Percentiles rank a stretch among this genome's conserved stretches.
phyloP scores from a whole-genome alignment of 73 alveolate species.

The Paramecium primaurelia region DNA sequence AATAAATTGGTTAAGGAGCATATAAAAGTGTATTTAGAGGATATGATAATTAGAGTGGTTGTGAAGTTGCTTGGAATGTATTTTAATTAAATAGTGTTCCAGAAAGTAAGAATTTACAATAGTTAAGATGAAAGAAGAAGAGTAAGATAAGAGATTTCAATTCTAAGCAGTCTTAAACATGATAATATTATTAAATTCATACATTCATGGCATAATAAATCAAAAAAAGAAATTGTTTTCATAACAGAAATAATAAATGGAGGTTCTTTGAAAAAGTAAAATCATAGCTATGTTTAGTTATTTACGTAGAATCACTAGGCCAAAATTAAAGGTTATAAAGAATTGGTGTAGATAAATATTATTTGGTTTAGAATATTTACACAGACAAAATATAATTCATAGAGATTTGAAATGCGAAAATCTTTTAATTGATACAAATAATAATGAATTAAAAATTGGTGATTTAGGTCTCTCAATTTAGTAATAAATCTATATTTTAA shows the following conservation, averaged over 20 bases:
- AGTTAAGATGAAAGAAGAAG: conserved; percentile 57
- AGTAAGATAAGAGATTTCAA: conserved; percentile 72
- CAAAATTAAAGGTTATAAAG: conserved; percentile 89
- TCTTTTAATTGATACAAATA: conserved; percentile 74
- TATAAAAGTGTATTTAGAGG: conserved; percentile 70
- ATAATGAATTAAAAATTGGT: conserved; percentile 79
- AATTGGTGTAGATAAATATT: conserved; percentile 94
- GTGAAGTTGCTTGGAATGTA: conserved; percentile 81
- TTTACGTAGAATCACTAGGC: conserved; percentile 73
- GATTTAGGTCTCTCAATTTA: conserved; percentile 76
- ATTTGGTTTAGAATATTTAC: conserved; percentile 90
- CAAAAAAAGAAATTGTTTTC: conserved; percentile 74
- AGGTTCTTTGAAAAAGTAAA: conserved; percentile 75
- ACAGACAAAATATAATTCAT: conserved; percentile 90
- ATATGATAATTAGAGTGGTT: conserved; percentile 73
- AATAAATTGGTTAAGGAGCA: conserved; percentile 61
- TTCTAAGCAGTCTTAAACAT: conserved; percentile 76
- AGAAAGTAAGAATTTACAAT: background rate
- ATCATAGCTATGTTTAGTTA: conserved; percentile 10
- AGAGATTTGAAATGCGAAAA: conserved; percentile 92
- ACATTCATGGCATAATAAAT: conserved; percentile 71
- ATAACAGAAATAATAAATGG: conserved; percentile 89
- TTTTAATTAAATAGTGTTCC: conserved; percentile 63
- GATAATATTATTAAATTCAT: conserved; percentile 80
- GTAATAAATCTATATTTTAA: background rate